phyloP scores from a whole-genome alignment of 2,329 filamentous ascomycete species.

The Aspergillus transmontanensis region DNA sequence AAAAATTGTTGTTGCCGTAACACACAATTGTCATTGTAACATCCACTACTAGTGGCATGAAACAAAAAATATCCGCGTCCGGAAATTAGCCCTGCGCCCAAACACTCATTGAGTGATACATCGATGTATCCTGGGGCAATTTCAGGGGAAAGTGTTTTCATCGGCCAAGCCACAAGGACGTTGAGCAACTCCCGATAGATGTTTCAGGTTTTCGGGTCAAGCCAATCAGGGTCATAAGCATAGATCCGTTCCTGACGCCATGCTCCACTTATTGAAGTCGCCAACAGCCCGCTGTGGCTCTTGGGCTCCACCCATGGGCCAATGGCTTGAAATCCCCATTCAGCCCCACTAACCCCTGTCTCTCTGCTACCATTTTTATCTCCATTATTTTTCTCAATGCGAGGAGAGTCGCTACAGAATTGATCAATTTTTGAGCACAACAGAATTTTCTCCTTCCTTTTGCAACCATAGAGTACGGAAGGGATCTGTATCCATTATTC shows the following conservation, averaged over 20 bases:
- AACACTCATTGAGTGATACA: not conserved
- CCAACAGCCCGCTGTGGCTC: conserved; percentile 19
- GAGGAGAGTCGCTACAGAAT: not conserved
- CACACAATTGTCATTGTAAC: conserved; percentile 1
- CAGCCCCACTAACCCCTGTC: conserved; percentile 20
- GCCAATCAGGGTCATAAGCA: conserved; percentile 8
- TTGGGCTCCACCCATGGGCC: conserved; percentile 9
- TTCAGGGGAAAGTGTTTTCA: conserved; percentile 8
- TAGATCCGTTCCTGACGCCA: conserved; percentile 22
- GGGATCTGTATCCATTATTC: not conserved
- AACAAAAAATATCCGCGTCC: not conserved
- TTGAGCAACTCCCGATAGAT: conserved; percentile 20
- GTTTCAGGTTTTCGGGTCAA: conserved; percentile 19
- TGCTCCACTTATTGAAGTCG: conserved; percentile 11
- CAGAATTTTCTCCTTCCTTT: not conserved
- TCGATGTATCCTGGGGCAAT: not conserved
- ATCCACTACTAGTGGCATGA: not conserved
- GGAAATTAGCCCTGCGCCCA: conserved; percentile 1
- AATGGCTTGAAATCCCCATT: conserved; percentile 4
- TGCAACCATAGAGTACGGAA: not conserved
- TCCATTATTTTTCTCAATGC: not conserved
- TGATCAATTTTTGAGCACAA: not conserved
- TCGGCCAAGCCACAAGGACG: conserved; percentile 19
- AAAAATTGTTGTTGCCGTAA: not conserved
- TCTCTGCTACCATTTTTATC: conserved; percentile 19